These are phyloP conservation scores for Eremochloa ophiuroides DNA, from an alignment of 176 grass and related monocot genomes.

Conservation along the genomic window DNA sequence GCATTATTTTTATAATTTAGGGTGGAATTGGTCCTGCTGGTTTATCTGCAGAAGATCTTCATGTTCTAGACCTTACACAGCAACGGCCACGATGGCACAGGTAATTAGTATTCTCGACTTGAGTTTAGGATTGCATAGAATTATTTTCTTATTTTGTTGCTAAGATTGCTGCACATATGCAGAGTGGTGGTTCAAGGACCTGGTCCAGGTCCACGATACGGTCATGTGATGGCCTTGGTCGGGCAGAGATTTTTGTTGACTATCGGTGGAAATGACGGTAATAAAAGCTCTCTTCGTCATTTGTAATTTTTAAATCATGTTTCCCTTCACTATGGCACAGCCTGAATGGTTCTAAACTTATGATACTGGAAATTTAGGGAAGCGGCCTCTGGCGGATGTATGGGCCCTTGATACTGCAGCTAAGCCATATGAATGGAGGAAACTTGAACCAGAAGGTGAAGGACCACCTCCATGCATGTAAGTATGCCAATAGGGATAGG, in stretches of 20 bases:
- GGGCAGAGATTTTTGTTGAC: conserved; percentile 98
- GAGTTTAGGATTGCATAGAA: neutral
- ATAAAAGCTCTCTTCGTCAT: conserved; percentile 25
- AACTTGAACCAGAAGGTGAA: conserved; percentile 99
- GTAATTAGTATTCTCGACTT: conserved; percentile 44
- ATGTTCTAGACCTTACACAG: conserved; percentile 99
- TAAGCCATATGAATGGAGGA: conserved; percentile 99
- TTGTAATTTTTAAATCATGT: conserved; percentile 10
- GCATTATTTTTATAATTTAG: conserved; percentile 33
- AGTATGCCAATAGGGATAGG: conserved; percentile 26
- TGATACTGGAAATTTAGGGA: conserved; percentile 45
- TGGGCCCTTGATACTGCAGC: conserved; percentile 99
- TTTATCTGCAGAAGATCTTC: conserved; percentile 99
- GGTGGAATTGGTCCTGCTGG: conserved; percentile 99
- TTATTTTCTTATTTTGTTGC: conserved; percentile 13
- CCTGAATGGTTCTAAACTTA: conserved; percentile 3
- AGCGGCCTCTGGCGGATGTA: conserved; percentile 92
- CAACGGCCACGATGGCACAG: conserved; percentile 97
- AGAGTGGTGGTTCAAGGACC: conserved; percentile 99
- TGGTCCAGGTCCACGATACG: conserved; percentile 96
- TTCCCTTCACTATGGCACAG: neutral
- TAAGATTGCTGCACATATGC: conserved; percentile 32
- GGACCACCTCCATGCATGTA: conserved; percentile 99
- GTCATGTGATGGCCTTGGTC: conserved; percentile 99
- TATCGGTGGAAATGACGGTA: conserved; percentile 99